Evolutionary conservation across 768 basidiomycete species (phyloP).

Genomic region (Hypholoma sublateritium): DNA sequence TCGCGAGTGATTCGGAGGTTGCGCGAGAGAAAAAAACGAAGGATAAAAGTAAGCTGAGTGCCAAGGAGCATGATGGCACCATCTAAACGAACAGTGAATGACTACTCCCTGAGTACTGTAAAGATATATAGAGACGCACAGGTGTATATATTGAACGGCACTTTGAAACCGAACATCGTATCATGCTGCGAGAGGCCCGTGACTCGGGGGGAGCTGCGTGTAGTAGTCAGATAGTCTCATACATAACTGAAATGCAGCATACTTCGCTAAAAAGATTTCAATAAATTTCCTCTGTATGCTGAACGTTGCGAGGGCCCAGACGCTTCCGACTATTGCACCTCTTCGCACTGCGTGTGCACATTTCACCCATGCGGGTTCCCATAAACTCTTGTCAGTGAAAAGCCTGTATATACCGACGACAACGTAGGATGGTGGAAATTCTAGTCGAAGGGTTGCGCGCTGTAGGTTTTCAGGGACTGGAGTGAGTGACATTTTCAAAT

Average conservation of each 20-base stretch:
- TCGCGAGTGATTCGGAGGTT: conserved; percentile 81
- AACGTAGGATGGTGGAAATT: conserved; percentile 82
- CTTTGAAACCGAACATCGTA: conserved; percentile 59
- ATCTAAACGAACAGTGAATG: conserved; percentile 41
- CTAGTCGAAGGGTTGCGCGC: conserved; percentile 59
- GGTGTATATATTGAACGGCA: conserved; percentile 71
- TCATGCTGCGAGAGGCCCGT: conserved; percentile 57
- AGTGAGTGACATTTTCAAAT: too few relatives aligned
- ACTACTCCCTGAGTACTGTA: neutral
- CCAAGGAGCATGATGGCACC: conserved; percentile 74
- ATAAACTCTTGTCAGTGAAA: conserved; percentile 68
- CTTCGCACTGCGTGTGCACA: conserved; percentile 75
- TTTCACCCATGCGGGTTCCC: conserved; percentile 81
- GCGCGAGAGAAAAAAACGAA: conserved; percentile 79
- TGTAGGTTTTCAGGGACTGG: conserved; percentile 34
- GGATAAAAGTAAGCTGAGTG: conserved; percentile 70
- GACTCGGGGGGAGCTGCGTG: conserved; percentile 56
- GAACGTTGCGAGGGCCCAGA: conserved; percentile 73
- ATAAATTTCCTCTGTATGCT: conserved; percentile 71
- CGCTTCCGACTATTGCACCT: conserved; percentile 64
- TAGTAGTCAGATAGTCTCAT: neutral
- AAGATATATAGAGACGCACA: conserved; percentile 42
- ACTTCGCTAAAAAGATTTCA: conserved; percentile 64
- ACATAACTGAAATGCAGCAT: neutral
- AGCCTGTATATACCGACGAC: conserved; percentile 84